Base-by-base conservation (phyloP, 2,329 filamentous ascomycete species). In the Penicillium sp. region DNA sequence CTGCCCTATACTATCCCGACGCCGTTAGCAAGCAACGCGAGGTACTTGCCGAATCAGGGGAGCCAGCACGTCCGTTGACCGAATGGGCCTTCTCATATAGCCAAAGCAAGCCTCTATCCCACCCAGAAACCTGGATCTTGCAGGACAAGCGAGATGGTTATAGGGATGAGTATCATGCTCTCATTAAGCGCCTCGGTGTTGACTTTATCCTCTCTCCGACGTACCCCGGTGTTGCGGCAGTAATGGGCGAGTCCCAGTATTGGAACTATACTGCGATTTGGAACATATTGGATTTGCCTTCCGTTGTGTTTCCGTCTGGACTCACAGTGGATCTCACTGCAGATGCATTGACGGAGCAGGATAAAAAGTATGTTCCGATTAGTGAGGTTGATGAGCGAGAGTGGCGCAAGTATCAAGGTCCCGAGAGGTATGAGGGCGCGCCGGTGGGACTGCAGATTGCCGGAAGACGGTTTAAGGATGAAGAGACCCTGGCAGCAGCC, bases 361-460 rank as follows among this genome's bases (percentile, higher is more conserved):
- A 66, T 40, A 49, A 27, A 30, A 43, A 26, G 18, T 70, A 66
- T 55, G 46, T 51, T 26, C 63, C 67, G 1, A 59, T 64, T 6
- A 62, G 55, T 29, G 65, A 62, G 35, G 59, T 61, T 16, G 70
- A 72, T 48, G 66, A 63, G 48, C 55, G 64, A 3, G 70, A 72
- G 48, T 72, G 70, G 70, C 55, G 45, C 35, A 70, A 69, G 53
- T 73, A 71, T 44, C 48, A 59, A 6, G 53, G 57, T 6, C 67
- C 70, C 1, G 63, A 66, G 50, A 56, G 61, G n/a, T 74, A 70
- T 50, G 68, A 74, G 32, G 70, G 69, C 0, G 68, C 79, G 7
- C 80, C 81, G 0, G 73, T 84, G 9, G 76, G 76, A 0, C 57
- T 84, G 16, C 81, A 84, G 62, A 68, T 84, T 32, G 69, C 81